These are phyloP conservation scores for Solanum medicagineum DNA, from an alignment of 257 asterid species.

Conservation along the genomic window DNA sequence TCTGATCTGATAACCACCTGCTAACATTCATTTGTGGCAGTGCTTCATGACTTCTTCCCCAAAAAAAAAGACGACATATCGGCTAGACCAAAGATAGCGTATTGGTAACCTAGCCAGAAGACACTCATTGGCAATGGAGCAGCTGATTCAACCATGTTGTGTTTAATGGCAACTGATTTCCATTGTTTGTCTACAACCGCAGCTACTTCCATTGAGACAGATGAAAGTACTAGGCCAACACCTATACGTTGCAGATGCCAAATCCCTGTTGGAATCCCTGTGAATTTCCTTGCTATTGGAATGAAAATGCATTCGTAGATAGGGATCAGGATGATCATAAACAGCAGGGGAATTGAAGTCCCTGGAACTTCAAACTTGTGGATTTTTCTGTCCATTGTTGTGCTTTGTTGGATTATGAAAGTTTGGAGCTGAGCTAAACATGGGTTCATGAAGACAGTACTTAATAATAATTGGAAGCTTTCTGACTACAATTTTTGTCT, in stretches of 20 bases:
- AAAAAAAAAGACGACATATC: constrained; percentile 19
- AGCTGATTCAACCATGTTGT: constrained; percentile 36
- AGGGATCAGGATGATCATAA: constrained; percentile 47
- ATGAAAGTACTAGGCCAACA: constrained; percentile 51
- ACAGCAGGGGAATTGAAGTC: constrained; percentile 46
- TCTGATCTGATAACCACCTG: too few species aligned
- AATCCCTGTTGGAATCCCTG: constrained; percentile 68
- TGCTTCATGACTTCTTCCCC: too few species aligned
- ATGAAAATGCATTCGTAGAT: constrained; percentile 40
- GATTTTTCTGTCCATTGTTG: constrained; percentile 47
- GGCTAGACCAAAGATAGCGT: constrained; percentile 52
- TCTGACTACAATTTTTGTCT: constrained; percentile 52
- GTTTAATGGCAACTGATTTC: constrained; percentile 29
- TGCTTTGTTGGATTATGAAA: constrained; percentile 68
- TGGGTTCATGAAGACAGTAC: constrained; percentile 71
- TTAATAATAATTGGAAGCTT: constrained; percentile 59
- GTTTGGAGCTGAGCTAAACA: constrained; percentile 80
- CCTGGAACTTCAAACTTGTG: constrained; percentile 50
- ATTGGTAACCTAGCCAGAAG: constrained; percentile 60
- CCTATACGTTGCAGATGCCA: constrained; percentile 60
- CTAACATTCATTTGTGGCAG: too few species aligned
- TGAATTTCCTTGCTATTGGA: constrained; percentile 39
- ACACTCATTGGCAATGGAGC: constrained; percentile 48
- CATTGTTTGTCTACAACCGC: constrained; percentile 45
- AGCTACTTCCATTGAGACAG: constrained; percentile 53